Percentiles rank a stretch among this genome's conserved stretches.
These are phyloP conservation scores for Acacia crassicarpa DNA, from an alignment of 306 rosid genomes.

Conservation along the genomic window DNA sequence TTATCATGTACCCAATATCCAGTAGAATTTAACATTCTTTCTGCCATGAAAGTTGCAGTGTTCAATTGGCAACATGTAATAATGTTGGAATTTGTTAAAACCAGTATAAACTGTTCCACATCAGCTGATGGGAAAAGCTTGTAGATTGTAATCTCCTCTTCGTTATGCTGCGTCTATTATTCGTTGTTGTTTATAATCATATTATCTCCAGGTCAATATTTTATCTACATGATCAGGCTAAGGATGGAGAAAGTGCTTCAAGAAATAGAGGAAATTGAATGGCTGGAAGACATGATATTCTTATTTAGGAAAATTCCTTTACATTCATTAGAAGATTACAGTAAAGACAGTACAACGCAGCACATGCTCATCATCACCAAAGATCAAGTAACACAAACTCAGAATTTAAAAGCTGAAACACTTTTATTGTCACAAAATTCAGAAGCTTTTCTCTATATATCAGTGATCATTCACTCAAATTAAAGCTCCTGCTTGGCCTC, in stretches of 20 bases:
- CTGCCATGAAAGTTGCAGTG: background rate
- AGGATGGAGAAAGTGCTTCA: background rate
- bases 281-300: background rate
- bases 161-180: background rate
- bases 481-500: slow-evolving; percentile 49
- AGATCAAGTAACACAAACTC: slow-evolving; percentile 7
- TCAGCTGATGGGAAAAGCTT: background rate
- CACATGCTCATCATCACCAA: background rate
- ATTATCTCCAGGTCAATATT: background rate
- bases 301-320: background rate
- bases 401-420: slow-evolving; percentile 11
- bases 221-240: background rate
- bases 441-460: background rate
- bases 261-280: background rate
- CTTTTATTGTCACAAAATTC: slow-evolving; percentile 23
- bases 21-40: background rate
- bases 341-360: background rate
- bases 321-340: background rate
- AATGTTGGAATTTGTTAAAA: background rate
- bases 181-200: background rate
- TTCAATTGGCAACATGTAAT: background rate
- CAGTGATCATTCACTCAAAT: background rate
- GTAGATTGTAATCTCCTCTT: background rate
- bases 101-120: background rate
- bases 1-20: background rate